Base-by-base conservation (phyloP, 2,329 filamentous ascomycete genomes). In the Arthroderma sp. region DNA sequence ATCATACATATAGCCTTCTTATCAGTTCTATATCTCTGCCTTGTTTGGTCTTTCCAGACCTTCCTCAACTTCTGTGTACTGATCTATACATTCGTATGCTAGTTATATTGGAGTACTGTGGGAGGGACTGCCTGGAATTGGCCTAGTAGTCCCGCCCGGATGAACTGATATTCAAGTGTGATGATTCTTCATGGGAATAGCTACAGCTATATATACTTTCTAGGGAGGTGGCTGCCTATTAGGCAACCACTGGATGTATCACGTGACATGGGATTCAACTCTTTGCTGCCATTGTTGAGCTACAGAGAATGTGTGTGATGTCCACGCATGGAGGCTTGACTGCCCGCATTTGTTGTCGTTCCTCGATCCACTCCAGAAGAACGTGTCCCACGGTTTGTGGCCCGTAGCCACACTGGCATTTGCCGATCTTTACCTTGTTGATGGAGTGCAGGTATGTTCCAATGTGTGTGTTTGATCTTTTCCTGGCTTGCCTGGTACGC, bases 291-390 rank as follows among this genome's bases (percentile, higher is more conserved):
- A 52, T 58, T 51, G 50, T 44, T 48, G 51, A 51, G 52, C 51
- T 56, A 49, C 50, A 54, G 54, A 61, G 59, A 53, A 61, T 52
- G 38, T 48, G 51, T 46, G 60, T 60, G 45, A 59, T 52, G 48
- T 59, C 49, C 38, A 47, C 36, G 43, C 45, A 55, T 48, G 48
- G 53, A 46, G 41, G 29, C 46, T 50, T 43, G 40, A 27, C 40
- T 43, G 40, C 32, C 40, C 31, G 29, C 40, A 43, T 36, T 22
- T 22, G 34, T n/a, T 44, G 34, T 44, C 28, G 36, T 48, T 60
- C 53, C 29, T 59, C 54, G 34, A 38, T 48, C 54, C 48, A 60
- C 50, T 59, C 54, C 10, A 60, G 55, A 31, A 61, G 48, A 46
- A 62, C 47, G 43, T 62, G 54, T 22, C 48, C 51, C 40, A 61